phyloP scores from a whole-genome alignment of 2,329 filamentous ascomycete genomes.

The Mollisia scopiformis region DNA sequence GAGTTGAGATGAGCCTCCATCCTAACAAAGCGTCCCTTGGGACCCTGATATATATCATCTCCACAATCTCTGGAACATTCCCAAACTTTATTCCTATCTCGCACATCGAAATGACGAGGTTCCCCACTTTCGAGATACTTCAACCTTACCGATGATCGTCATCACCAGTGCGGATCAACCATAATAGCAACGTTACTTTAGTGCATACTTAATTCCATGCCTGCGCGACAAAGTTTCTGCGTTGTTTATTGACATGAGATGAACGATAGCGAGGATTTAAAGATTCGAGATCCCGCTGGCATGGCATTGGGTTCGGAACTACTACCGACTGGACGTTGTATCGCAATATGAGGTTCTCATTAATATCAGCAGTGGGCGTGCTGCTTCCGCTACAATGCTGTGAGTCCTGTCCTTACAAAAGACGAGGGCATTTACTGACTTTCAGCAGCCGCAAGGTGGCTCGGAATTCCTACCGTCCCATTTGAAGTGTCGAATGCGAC shows the following conservation, averaged over 20 bases:
- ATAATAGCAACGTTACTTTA: conserved; percentile 20
- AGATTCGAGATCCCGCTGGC: neutral
- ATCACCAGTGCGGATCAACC: conserved; percentile 7
- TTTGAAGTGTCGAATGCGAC: conserved; percentile 31
- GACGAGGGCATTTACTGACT: neutral
- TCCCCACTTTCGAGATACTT: conserved; percentile 15
- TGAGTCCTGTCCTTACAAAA: neutral
- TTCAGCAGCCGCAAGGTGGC: conserved; percentile 19
- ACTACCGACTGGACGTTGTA: neutral
- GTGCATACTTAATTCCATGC: neutral
- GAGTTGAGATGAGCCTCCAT: neutral
- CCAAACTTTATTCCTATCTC: neutral
- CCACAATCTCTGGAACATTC: neutral
- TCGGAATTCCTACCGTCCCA: conserved; percentile 39
- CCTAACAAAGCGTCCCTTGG: neutral
- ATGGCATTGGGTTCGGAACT: neutral
- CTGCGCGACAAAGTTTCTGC: neutral
- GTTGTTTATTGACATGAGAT: neutral
- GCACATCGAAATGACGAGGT: neutral
- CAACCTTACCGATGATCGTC: conserved; percentile 10
- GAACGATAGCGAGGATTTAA: neutral
- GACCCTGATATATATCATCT: neutral
- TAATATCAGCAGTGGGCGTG: neutral
- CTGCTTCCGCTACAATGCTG: conserved; percentile 6
- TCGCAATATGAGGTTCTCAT: conserved; percentile 4